A percentile compares a stretch with the other conserved stretches of the same genome.
phyloP scores from a whole-genome alignment of 2,329 filamentous ascomycete genomes.

The Acarospora socialis region DNA sequence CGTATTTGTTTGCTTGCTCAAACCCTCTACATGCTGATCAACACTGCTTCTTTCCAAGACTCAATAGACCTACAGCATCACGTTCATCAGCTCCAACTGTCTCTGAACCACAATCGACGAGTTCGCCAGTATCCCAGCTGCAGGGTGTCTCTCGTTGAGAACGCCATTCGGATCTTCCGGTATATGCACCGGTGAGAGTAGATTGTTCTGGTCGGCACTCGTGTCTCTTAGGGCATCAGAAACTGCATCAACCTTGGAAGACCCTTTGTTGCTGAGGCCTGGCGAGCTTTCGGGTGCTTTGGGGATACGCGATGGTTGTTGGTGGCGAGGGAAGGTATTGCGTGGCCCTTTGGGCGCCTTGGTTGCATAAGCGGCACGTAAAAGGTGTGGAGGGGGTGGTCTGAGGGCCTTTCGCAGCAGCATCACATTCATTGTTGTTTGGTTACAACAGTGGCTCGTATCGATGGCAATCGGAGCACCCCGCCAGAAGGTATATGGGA shows the following conservation, averaged over 20 bases:
- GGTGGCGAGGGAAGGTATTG: not conserved
- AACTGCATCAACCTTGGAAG: conserved; percentile 5
- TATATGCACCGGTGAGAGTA: conserved; percentile 46
- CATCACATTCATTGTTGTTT: too few species aligned
- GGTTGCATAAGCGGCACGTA: not conserved
- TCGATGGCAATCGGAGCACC: too few species aligned
- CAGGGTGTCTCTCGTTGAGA: conserved; percentile 44
- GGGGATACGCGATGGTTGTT: not conserved
- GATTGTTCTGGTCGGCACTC: conserved; percentile 33
- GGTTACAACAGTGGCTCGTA: too few species aligned
- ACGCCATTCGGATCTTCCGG: conserved; percentile 46
- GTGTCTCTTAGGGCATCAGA: conserved; percentile 28
- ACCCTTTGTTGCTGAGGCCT: not conserved
- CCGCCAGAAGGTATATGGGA: too few species aligned
- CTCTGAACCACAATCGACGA: conserved; percentile 48
- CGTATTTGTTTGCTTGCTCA: conserved; percentile 52
- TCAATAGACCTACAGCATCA: conserved; percentile 41
- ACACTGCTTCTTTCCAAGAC: too few species aligned
- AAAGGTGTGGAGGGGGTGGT: too few species aligned
- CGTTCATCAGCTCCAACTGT: conserved; percentile 52
- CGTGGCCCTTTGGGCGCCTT: not conserved
- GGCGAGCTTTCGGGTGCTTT: not conserved
- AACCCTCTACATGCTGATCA: too few species aligned
- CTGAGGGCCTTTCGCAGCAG: too few species aligned
- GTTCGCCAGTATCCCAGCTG: conserved; percentile 43